Conservation (phyloP, 2,329 filamentous ascomycete species). For the Colletotrichum sp. region DNA sequence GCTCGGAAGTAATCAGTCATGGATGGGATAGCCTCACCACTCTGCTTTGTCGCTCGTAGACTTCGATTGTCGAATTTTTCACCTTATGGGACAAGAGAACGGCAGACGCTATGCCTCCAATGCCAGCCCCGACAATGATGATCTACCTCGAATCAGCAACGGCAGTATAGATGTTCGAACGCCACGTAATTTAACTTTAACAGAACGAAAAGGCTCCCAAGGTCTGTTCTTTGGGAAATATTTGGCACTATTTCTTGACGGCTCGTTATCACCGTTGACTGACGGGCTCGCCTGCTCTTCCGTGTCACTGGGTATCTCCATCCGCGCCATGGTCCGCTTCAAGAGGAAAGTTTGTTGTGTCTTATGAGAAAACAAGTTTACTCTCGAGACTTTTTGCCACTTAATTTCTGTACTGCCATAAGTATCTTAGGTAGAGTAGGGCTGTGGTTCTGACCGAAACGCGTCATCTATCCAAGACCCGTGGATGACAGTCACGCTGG, state of each 20-base stretch:
- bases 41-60: constrained; percentile 12
- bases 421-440: not conserved
- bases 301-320: not conserved
- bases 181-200: not conserved
- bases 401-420: not conserved
- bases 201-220: not conserved
- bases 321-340: not conserved
- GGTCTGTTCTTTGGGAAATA: not conserved
- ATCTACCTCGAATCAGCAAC: not conserved
- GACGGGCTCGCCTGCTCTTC: not conserved
- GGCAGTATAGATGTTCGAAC: no score
- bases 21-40: not conserved
- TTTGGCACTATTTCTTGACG: not conserved
- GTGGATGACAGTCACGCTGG: not conserved
- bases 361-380: not conserved
- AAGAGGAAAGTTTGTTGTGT: not conserved
- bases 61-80: not conserved
- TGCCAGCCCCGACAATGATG: constrained; percentile 49
- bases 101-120: constrained; percentile 46
- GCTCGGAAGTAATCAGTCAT: not conserved
- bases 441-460: not conserved
- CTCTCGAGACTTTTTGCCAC: not conserved
- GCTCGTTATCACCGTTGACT: not conserved
- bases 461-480: not conserved
- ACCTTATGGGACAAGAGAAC: constrained; percentile 23